Conservation (phyloP, 495 filamentous ascomycete species). For the Annulohypoxylon bovei region DNA sequence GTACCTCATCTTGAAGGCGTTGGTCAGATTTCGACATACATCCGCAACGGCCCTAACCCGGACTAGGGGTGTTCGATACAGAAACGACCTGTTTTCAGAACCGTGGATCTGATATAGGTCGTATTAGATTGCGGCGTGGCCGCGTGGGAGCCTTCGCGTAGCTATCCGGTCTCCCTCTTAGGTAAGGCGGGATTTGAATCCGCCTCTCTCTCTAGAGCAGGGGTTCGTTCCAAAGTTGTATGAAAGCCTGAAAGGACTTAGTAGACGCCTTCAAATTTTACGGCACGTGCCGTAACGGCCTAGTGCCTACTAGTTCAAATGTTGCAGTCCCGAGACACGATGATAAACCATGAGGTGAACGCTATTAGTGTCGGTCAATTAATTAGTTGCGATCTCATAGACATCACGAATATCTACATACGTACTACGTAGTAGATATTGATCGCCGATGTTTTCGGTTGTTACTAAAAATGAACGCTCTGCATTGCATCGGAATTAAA, state of each 20-base stretch:
- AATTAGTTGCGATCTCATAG: conserved; percentile 36
- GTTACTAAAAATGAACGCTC: conserved; percentile 4
- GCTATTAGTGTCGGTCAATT: conserved; percentile 18
- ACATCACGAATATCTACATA: not conserved
- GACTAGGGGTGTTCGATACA: conserved; percentile 20
- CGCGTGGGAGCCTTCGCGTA: conserved; percentile 5
- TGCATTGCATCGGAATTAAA: conserved; percentile 31
- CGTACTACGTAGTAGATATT: too few relatives aligned
- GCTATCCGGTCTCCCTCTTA: not conserved
- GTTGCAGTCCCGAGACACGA: conserved; percentile 1
- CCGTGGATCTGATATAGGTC: not conserved
- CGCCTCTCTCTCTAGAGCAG: not conserved
- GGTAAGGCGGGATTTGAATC: conserved; percentile 4
- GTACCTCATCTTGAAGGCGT: conserved; percentile 89
- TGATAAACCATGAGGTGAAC: not conserved
- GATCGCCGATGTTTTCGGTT: not conserved
- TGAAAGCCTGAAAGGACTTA: not conserved
- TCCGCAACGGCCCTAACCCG: conserved; percentile 48
- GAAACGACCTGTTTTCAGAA: not conserved
- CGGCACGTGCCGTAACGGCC: conserved; percentile 22
- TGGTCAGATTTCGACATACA: conserved; percentile 79
- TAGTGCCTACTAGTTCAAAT: not conserved
- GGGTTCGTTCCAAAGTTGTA: not conserved
- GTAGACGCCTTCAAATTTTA: not conserved
- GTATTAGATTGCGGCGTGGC: not conserved